A percentile compares a stretch with the other conserved stretches of the same genome.
Conservation (phyloP, 805 yeast genomes). For the Candida vartiovaarae region DNA sequence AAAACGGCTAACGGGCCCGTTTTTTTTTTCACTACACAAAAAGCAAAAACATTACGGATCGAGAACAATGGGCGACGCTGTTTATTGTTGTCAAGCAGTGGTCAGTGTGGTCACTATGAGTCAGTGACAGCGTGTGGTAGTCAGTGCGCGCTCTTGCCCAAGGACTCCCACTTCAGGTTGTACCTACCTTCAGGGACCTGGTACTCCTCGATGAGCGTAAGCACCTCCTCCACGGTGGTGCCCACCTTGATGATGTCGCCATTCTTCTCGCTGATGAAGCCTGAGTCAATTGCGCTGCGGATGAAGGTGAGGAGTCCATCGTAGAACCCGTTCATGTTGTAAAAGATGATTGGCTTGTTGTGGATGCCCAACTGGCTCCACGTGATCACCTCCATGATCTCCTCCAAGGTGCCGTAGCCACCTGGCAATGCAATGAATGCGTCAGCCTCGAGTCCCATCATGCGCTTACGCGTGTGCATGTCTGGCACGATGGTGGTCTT, state of each 20-base stretch:
- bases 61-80: too few relatives aligned
- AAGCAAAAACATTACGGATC: too few relatives aligned
- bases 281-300: conserved; percentile 48
- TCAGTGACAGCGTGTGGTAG: too few relatives aligned
- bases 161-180: conserved; percentile 58
- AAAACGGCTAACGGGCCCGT: too few relatives aligned
- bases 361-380: conserved; percentile 91
- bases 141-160: conserved; percentile 7
- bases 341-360: conserved; percentile 68
- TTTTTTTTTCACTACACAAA: too few relatives aligned
- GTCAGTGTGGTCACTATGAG: too few relatives aligned
- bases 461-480: conserved; percentile 82
- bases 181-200: conserved; percentile 66
- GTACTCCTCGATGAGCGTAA: conserved; percentile 53
- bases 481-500: conserved; percentile 74
- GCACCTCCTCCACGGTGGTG: conserved; percentile 58
- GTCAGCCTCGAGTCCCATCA: conserved; percentile 83
- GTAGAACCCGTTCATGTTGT: conserved; percentile 75
- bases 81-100: too few relatives aligned
- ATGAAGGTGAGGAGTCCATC: conserved; percentile 62
- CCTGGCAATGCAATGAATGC: conserved; percentile 90
- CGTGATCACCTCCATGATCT: conserved; percentile 81
- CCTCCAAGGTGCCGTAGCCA: conserved; percentile 87
- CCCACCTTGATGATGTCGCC: conserved; percentile 67
- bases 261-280: conserved; percentile 63